Evolutionary conservation across 2,329 filamentous ascomycete genomes (phyloP).

Genomic region (Beauveria sp.): DNA sequence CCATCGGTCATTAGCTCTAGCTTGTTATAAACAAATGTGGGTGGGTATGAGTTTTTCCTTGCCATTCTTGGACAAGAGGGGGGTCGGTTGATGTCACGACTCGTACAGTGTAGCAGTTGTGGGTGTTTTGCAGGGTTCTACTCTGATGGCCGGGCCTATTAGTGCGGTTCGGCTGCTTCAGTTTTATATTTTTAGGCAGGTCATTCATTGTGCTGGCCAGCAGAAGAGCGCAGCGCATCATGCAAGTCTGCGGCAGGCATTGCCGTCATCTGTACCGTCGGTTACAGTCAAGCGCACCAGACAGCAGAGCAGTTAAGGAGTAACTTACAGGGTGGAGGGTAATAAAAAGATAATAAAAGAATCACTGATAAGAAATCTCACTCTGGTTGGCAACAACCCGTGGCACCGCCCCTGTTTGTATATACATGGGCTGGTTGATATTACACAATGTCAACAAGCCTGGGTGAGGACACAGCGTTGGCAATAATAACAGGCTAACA

Average conservation of each 20-base stretch:
- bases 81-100: slow-evolving; percentile 9
- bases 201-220: slow-evolving; percentile 2
- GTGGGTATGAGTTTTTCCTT: slow-evolving; percentile 4
- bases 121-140: slow-evolving; percentile 1
- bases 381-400: no score
- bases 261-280: not conserved
- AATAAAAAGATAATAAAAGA: no score
- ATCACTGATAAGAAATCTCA: no score
- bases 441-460: not conserved
- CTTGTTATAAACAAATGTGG: not conserved
- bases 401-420: not conserved
- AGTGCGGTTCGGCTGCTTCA: not conserved
- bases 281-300: not conserved
- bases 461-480: not conserved
- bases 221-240: not conserved
- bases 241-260: not conserved
- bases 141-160: not conserved
- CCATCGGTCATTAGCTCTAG: not conserved
- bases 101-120: not conserved
- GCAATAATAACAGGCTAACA: not conserved
- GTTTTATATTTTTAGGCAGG: not conserved
- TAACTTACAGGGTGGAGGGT: no score
- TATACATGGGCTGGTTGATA: not conserved
- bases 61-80: not conserved
- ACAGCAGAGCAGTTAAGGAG: no score